Conservation (phyloP, 139 green algal species). For the Gonium pectorale region DNA sequence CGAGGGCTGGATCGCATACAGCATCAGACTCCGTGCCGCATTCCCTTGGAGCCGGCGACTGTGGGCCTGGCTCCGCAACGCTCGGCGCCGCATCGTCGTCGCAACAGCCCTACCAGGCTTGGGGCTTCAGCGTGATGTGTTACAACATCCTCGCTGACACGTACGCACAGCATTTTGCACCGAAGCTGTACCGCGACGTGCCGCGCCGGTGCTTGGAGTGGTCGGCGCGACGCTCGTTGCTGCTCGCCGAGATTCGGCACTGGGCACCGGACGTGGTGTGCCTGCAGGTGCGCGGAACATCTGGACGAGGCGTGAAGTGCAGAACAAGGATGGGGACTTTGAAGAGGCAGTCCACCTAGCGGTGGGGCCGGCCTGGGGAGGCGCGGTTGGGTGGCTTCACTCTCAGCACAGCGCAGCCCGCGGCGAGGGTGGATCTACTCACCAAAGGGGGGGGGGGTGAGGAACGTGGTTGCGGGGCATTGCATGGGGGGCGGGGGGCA, state of each 20-base stretch:
- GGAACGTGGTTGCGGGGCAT: too few relatives aligned
- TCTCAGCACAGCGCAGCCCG: too few relatives aligned
- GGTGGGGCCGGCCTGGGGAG: too few relatives aligned
- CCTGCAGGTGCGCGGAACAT: constrained; percentile 64
- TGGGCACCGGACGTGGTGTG: constrained; percentile 77
- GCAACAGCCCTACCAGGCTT: neutral
- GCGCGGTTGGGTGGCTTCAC: too few relatives aligned
- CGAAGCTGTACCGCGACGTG: constrained; percentile 72
- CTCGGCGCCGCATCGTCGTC: too few relatives aligned
- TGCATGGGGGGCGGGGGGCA: too few relatives aligned
- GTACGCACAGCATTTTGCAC: constrained; percentile 64
- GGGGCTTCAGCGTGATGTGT: constrained; percentile 25
- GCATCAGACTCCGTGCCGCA: neutral
- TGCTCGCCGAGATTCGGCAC: constrained; percentile 59
- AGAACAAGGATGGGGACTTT: too few relatives aligned
- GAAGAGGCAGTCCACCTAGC: too few relatives aligned
- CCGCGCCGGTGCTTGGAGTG: constrained; percentile 68
- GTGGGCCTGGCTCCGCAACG: too few relatives aligned
- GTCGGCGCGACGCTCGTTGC: constrained; percentile 34
- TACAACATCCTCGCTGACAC: constrained; percentile 44
- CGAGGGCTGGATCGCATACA: neutral
- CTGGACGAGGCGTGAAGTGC: too few relatives aligned
- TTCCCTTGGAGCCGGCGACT: neutral
- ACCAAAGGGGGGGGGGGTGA: too few relatives aligned
- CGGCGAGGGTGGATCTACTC: too few relatives aligned